Percentiles rank a stretch among this genome's conserved stretches.
Evolutionary conservation across 1,284 basidiomycete genomes (phyloP).

Genomic region (Papiliotrema fonsecae): DNA sequence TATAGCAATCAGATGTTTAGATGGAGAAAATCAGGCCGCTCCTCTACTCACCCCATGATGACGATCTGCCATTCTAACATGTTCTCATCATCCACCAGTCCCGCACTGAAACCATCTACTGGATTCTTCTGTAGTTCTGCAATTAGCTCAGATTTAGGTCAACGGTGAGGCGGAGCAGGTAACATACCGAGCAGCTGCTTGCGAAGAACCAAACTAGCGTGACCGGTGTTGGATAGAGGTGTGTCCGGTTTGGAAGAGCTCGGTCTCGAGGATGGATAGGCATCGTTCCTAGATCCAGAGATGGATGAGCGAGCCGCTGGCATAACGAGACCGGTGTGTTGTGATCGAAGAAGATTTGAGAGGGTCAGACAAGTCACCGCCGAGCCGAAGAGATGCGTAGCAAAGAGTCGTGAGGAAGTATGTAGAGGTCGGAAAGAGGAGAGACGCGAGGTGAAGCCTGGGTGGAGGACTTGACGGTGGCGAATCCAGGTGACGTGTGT

Average conservation of each 20-base stretch:
- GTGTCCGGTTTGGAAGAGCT: constrained; percentile 33
- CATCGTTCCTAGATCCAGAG: constrained; percentile 18
- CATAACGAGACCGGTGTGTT: constrained; percentile 12
- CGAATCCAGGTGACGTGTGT: neutral
- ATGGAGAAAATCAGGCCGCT: too few relatives aligned
- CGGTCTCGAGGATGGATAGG: constrained; percentile 35
- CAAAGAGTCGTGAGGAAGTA: too few relatives aligned
- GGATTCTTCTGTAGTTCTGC: constrained; percentile 78
- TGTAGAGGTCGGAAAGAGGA: too few relatives aligned
- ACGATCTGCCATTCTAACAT: constrained; percentile 90
- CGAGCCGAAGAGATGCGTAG: too few relatives aligned
- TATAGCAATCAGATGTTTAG: neutral
- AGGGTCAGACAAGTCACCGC: too few relatives aligned
- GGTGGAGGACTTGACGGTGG: too few relatives aligned
- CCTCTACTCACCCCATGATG: constrained; percentile 81
- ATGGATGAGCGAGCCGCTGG: constrained; percentile 20
- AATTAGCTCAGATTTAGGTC: neutral
- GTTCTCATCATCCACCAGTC: constrained; percentile 87
- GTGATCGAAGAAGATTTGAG: neutral
- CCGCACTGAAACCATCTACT: constrained; percentile 90
- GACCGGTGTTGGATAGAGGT: constrained; percentile 27
- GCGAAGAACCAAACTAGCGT: constrained; percentile 60
- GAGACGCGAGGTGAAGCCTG: too few relatives aligned
- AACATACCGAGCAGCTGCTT: constrained; percentile 61
- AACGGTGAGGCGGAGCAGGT: neutral